Base-by-base conservation (phyloP, 768 basidiomycete species). In the Pholiota conissans region DNA sequence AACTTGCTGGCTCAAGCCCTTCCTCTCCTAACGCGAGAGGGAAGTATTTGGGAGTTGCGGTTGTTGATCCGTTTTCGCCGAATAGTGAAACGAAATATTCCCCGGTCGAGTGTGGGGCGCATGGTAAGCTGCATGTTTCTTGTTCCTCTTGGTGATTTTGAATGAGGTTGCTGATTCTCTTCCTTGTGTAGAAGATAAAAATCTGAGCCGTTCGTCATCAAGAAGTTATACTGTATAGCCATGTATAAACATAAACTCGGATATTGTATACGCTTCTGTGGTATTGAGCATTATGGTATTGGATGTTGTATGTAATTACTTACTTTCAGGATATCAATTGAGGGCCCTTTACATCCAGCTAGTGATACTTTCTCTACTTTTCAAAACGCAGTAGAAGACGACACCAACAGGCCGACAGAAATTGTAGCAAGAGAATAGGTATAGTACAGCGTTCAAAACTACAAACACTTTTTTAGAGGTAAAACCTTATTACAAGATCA, bases 161-260 rank as follows among this genome's bases (percentile, higher is more conserved):
- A n/a, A 45, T 7, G 32, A 20, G 42, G 13, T 8, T 3, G 22
- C 42, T 45, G 5, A 45, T 10, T 26, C 9, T 5, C 2, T 20
- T 11, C 24, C 2, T 3, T 9, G 6, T 29, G 6, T 8, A 34
- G 11, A 20, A 8, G 13, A 16, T 26, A 26, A 40, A 29, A 59
- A n/a, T 29, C 49, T 40, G 2, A 39, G n/a, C 24, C 28, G 30
- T 22, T 29, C 29, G 8, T 47, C 35, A 22, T 59, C 63, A 27
- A 54, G 63, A 51, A 42, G 52, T 24, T 50, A 61, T 28, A 64
- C 63, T 40, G 52, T 64, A 50, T 64, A 59, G 32, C 40, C 5
- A 22, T 24, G 22, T 24, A 13, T 45, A 42, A 32, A 32, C n/a
- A 32, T 32, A 32, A 32, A n/a, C n/a, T n/a, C n/a, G n/a, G 37